phyloP scores from a whole-genome alignment of 164 flowering plant species.

The Aristolochia contorta region DNA sequence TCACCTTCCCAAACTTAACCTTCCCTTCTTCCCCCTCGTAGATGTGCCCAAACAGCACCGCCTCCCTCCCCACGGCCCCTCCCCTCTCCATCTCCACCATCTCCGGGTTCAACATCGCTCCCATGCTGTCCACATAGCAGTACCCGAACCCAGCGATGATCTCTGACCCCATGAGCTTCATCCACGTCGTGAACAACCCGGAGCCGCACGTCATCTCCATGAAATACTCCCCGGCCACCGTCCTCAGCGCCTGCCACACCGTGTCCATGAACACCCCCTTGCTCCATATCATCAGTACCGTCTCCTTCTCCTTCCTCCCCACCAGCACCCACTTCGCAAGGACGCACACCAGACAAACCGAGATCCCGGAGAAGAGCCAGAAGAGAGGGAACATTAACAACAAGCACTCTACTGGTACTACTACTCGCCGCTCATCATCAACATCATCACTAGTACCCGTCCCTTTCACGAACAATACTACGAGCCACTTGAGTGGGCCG shows the following conservation, averaged over 20 bases:
- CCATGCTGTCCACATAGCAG: slow-evolving; percentile 56
- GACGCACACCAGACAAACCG: slow-evolving; percentile 35
- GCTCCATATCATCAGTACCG: slow-evolving; percentile 45
- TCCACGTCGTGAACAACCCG: slow-evolving; percentile 34
- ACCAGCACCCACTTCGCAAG: slow-evolving; percentile 54
- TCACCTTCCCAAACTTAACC: slow-evolving; percentile 62
- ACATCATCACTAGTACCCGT: too few species aligned
- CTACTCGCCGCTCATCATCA: too few species aligned
- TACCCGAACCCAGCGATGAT: slow-evolving; percentile 18
- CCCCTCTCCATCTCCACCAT: slow-evolving; percentile 65
- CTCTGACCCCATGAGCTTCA: slow-evolving; percentile 63
- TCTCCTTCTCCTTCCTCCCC: slow-evolving; percentile 51
- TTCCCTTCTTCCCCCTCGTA: slow-evolving; percentile 69
- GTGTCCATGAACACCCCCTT: slow-evolving; percentile 51
- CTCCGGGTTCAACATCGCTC: slow-evolving; percentile 65
- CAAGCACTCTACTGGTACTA: too few species aligned
- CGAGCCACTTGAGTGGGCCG: slow-evolving; percentile 30
- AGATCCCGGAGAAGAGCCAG: slow-evolving; percentile 47
- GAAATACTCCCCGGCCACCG: slow-evolving; percentile 58
- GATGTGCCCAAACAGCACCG: slow-evolving; percentile 66
- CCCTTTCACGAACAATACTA: too few species aligned
- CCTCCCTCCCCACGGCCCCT: slow-evolving; percentile 60
- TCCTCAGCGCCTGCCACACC: slow-evolving; percentile 62
- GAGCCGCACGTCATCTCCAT: slow-evolving; percentile 71
- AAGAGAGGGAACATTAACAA: slow-evolving; percentile 44